Conservation (phyloP, 208 protist genomes). For the Trypanosoma theileri region DNA sequence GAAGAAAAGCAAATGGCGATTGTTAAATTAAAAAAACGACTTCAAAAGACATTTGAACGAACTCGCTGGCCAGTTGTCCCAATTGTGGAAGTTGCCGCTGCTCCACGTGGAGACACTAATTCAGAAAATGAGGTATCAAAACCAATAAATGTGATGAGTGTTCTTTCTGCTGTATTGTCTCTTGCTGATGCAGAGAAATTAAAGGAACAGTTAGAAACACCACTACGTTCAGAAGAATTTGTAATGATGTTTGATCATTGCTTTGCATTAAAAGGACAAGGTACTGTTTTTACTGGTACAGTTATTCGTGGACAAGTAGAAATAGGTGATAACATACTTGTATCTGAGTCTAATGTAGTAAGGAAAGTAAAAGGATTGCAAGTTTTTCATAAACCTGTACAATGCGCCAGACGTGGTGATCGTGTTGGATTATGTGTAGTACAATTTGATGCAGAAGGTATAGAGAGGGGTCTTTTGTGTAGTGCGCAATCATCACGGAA, state of each 20-base stretch:
- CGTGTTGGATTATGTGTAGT: slow-evolving; percentile 92
- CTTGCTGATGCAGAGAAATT: slow-evolving; percentile 32
- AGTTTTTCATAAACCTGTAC: slow-evolving; percentile 91
- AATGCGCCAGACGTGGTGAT: slow-evolving; percentile 76
- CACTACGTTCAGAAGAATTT: slow-evolving; percentile 53
- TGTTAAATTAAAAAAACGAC: slow-evolving; percentile 45
- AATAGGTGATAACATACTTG: slow-evolving; percentile 84
- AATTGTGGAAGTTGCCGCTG: slow-evolving; percentile 72
- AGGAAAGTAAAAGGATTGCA: slow-evolving; percentile 95
- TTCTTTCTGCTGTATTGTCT: slow-evolving; percentile 44
- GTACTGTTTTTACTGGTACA: slow-evolving; percentile 97
- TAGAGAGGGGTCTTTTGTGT: slow-evolving; percentile 90
- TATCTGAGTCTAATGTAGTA: slow-evolving; percentile 80
- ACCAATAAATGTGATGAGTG: slow-evolving; percentile 34
- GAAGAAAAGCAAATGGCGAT: slow-evolving; percentile 37
- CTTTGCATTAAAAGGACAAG: slow-evolving; percentile 96
- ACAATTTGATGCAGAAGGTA: slow-evolving; percentile 85
- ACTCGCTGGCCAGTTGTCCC: slow-evolving; percentile 72
- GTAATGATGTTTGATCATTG: slow-evolving; percentile 98
- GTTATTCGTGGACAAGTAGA: slow-evolving; percentile 80
- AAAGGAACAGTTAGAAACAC: slow-evolving; percentile 20
- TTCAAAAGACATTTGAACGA: slow-evolving; percentile 59
- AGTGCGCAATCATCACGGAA: slow-evolving; percentile 21
- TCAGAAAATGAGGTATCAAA: slow-evolving; percentile 5
- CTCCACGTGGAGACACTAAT: slow-evolving; percentile 27